Base-by-base conservation (phyloP, 768 basidiomycete species). In the Lactarius hengduanensis region DNA sequence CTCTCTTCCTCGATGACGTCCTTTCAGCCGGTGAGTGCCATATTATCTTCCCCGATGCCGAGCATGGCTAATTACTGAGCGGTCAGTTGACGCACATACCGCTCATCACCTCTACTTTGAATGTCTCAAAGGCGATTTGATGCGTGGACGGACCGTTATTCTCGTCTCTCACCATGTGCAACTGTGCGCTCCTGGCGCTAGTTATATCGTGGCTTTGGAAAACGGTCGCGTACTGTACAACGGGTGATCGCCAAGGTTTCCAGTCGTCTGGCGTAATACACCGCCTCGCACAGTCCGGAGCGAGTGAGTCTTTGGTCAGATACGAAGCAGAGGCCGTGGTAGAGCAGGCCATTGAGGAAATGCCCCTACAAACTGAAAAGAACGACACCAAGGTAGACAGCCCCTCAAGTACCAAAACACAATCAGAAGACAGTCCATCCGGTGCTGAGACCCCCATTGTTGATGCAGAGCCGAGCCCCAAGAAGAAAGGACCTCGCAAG, bases 141-240 rank as follows among this genome's bases (percentile, higher is more conserved):
- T 94, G 74, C 76, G 78, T n/a, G 87, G 85, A 20, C 82, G 95
- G 57, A 97, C 96, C 0, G 78, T 96, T 58, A 81, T 98, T 55
- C 81, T 98, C 28, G 94, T 97, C 59, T 97, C 96, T 3, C 96
- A 99, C 73, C 94, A 96, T 73, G 91, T 97, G 40, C 91, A 94
- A 72, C 82, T 98, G 4, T 94, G 92, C 72, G 83, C 86, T 2
- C 86, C 91, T 1, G 89, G 85, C 36, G 93, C 96, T 1, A 79
- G 77, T 28, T 95, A 93, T 75, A 82, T 98, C 70, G 90, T 96
- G 45, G 87, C 90, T 16, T 80, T 94, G 34, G 91, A 94, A 71
- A 88, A 91, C 72, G 92, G 92, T 36, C 84, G 85, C 22, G 83
- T 95, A 16, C 78, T 83, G 57, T 96, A 88, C 76, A 81, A 86